Percentiles rank a stretch among this genome's conserved stretches.
Evolutionary conservation across 768 basidiomycete species (phyloP).

Genomic region (Termitomyces sp.): DNA sequence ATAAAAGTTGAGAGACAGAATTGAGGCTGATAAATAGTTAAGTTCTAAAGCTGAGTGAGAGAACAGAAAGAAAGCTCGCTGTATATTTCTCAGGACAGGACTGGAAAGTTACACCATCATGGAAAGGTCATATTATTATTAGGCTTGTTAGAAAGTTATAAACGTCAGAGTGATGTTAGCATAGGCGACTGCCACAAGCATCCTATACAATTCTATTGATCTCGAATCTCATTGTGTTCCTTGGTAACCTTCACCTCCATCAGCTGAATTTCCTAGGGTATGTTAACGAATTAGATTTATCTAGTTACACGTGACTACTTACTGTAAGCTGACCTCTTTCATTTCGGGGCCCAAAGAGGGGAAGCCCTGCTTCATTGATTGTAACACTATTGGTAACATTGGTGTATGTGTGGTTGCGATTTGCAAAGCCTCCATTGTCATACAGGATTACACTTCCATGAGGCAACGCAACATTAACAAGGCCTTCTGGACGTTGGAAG

Average conservation of each 20-base stretch:
- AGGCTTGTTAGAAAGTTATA: no score
- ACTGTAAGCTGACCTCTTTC: background rate
- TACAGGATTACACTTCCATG: background rate
- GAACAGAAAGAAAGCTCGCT: no score
- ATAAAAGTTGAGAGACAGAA: no score
- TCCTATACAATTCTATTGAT: background rate
- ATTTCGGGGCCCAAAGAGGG: background rate
- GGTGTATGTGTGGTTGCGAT: background rate
- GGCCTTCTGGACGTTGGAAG: background rate
- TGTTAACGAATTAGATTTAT: background rate
- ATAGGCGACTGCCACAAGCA: no score
- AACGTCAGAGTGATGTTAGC: no score
- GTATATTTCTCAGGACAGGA: no score
- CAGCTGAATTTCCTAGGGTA: background rate
- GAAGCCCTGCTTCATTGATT: background rate
- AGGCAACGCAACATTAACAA: background rate
- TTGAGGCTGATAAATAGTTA: no score
- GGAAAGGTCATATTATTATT: no score
- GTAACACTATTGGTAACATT: background rate
- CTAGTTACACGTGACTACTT: background rate
- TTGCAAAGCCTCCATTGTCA: background rate
- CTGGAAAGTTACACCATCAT: no score
- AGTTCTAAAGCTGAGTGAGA: no score
- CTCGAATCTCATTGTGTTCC: background rate
- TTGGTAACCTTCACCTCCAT: background rate